These are phyloP conservation scores for Neurospora discreta DNA, from an alignment of 495 filamentous ascomycete species.

Conservation along the genomic window DNA sequence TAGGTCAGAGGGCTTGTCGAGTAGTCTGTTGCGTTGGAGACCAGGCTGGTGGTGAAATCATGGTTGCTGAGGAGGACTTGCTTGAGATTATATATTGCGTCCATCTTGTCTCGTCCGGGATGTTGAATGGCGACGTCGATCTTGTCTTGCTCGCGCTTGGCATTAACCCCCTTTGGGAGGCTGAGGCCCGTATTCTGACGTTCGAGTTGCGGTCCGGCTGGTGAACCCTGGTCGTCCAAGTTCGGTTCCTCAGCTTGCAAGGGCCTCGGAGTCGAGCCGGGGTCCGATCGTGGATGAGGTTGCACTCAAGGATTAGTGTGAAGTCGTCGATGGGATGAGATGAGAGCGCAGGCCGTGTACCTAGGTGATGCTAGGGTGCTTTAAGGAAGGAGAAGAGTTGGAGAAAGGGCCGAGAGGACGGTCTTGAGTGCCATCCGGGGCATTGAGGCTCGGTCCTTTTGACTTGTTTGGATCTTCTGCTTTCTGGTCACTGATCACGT, in stretches of 20 bases:
- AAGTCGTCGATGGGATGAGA: background rate
- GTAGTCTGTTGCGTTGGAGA: background rate
- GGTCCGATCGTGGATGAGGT: background rate
- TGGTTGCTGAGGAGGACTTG: background rate
- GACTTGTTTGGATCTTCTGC: background rate
- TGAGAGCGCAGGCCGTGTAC: background rate
- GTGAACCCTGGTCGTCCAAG: background rate
- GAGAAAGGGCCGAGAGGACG: background rate
- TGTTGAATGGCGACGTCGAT: background rate
- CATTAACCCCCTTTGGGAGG: background rate
- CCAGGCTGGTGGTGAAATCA: background rate
- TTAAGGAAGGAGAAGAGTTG: background rate
- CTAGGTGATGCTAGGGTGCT: no score
- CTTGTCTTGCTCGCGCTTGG: background rate
- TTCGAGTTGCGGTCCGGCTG: background rate
- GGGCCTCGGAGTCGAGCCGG: background rate
- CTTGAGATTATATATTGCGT: background rate
- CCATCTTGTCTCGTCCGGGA: background rate
- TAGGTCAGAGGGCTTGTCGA: slow-evolving; percentile 18
- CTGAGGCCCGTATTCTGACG: background rate
- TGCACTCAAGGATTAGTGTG: background rate
- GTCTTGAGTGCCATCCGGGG: background rate
- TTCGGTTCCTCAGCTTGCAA: background rate
- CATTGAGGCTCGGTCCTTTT: background rate
- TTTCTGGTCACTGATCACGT: background rate